Conservation (phyloP, 176 grass and related monocot genomes). For the Rhynchospora tenuis region DNA sequence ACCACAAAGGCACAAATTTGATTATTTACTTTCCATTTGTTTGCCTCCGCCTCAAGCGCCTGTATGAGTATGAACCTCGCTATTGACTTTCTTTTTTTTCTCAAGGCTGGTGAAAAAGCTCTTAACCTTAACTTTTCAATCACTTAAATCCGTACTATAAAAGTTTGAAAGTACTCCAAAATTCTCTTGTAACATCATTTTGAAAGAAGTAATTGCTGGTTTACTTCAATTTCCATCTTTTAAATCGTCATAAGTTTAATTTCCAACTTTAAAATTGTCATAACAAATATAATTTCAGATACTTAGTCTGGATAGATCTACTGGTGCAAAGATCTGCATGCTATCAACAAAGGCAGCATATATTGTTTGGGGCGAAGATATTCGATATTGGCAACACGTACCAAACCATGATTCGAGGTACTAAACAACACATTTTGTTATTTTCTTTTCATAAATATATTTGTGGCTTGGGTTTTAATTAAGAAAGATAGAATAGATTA, state of each 20-base stretch:
- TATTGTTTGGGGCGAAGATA: neutral
- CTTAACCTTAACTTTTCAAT: neutral
- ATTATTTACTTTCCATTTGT: neutral
- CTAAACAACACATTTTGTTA: too few relatives aligned
- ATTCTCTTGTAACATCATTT: neutral
- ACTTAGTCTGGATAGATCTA: neutral
- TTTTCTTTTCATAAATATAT: too few relatives aligned
- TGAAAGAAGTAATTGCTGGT: neutral
- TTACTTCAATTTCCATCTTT: neutral
- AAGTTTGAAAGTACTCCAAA: neutral
- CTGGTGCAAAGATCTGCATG: constrained; percentile 6
- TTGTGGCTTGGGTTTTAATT: too few relatives aligned
- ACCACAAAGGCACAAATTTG: too few relatives aligned
- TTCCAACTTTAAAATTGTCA: too few relatives aligned
- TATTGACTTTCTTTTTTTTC: neutral
- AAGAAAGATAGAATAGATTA: too few relatives aligned
- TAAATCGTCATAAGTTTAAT: neutral
- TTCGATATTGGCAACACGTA: neutral
- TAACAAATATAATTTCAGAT: neutral
- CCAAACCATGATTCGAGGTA: neutral
- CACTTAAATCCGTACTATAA: neutral
- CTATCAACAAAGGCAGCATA: neutral
- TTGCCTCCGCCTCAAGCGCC: neutral
- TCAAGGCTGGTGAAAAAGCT: too few relatives aligned
- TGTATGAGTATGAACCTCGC: neutral